These are phyloP conservation scores for Candida broadrunensis DNA, from an alignment of 805 yeast species.

Conservation along the genomic window DNA sequence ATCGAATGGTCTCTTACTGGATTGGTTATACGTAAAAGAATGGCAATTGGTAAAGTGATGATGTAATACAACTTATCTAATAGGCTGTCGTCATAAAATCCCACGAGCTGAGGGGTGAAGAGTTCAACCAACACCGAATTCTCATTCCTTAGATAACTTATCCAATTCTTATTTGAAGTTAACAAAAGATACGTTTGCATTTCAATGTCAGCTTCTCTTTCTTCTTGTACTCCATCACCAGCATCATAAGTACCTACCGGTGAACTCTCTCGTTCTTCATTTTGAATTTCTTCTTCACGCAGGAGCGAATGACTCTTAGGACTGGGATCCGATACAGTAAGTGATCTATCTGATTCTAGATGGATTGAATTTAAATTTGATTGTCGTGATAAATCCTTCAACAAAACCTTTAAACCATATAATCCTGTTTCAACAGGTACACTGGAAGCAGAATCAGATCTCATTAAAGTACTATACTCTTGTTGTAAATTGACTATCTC, in stretches of 20 bases:
- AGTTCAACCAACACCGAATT: not conserved
- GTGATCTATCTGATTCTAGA: not conserved
- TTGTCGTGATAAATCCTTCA: constrained; percentile 29
- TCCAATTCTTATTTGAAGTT: not conserved
- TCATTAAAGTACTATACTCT: not conserved
- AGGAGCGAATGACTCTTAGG: not conserved
- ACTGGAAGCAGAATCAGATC: not conserved
- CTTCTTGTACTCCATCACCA: not conserved
- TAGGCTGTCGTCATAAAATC: constrained; percentile 7
- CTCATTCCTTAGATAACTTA: not conserved
- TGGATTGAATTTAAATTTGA: constrained; percentile 8
- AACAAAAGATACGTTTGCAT: not conserved
- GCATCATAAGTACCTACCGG: not conserved
- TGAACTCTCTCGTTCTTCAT: not conserved
- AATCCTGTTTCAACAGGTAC: constrained; percentile 20
- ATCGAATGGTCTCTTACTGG: constrained; percentile 29
- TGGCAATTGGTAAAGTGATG: constrained; percentile 19
- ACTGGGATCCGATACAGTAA: not conserved
- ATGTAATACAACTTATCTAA: constrained; percentile 11
- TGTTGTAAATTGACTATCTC: constrained; percentile 3
- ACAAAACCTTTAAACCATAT: constrained; percentile 29
- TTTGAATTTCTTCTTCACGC: not conserved
- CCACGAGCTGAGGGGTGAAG: constrained; percentile 11
- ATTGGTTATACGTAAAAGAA: constrained; percentile 24
- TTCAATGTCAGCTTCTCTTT: not conserved